Evolutionary conservation across 441 rosid species (phyloP).

Genomic region (Brassica hybrid): DNA sequence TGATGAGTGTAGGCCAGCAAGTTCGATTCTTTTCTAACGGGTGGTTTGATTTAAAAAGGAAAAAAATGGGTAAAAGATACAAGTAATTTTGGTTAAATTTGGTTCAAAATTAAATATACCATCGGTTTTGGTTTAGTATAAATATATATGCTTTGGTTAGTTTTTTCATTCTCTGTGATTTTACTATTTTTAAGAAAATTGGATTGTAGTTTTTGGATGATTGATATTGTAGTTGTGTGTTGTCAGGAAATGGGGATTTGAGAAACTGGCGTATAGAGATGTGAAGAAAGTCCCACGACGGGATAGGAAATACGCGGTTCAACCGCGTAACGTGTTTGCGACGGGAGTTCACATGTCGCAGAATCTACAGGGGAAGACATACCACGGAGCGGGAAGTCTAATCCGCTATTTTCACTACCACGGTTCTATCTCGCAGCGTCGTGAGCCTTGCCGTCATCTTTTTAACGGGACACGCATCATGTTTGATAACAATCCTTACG

Average conservation of each 20-base stretch:
- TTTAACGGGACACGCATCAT: slow-evolving; percentile 50
- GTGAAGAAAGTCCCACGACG: slow-evolving; percentile 70
- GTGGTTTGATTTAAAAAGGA: neutral
- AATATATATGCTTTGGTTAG: neutral
- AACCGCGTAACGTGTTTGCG: slow-evolving; percentile 73
- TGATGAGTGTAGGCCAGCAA: neutral
- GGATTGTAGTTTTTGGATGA: neutral
- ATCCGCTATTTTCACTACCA: slow-evolving; percentile 87
- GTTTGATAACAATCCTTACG: slow-evolving; percentile 66
- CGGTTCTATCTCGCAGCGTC: slow-evolving; percentile 71
- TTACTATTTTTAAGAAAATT: neutral
- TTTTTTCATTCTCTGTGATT: neutral
- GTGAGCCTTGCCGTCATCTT: slow-evolving; percentile 72
- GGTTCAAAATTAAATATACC: neutral
- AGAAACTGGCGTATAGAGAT: slow-evolving; percentile 84
- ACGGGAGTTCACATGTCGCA: slow-evolving; percentile 94
- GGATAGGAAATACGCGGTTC: slow-evolving; percentile 85
- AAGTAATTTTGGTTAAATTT: neutral
- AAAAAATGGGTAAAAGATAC: neutral
- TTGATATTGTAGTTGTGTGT: neutral
- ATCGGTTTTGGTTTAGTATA: neutral
- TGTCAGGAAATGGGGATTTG: slow-evolving; percentile 86
- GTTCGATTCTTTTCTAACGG: neutral
- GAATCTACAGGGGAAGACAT: slow-evolving; percentile 70
- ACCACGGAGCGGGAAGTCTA: slow-evolving; percentile 57